Percentiles rank a stretch among this genome's conserved stretches.
phyloP scores from a whole-genome alignment of 2,329 filamentous ascomycete species.

The Xylaria sp. region DNA sequence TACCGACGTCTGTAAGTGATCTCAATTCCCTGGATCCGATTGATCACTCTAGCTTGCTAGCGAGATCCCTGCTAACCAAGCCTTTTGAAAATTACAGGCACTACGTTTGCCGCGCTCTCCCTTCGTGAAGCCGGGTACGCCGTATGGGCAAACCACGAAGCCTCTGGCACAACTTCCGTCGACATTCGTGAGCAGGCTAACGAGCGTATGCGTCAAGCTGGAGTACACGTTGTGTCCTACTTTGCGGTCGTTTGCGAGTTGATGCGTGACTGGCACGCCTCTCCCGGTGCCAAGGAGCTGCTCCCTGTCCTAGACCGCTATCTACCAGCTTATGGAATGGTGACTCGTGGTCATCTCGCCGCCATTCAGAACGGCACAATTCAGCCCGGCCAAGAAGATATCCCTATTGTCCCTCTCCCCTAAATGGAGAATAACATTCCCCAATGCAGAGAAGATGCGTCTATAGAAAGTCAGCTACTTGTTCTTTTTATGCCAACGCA shows the following conservation, averaged over 20 bases:
- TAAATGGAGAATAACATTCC: constrained; percentile 12
- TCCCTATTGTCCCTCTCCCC: constrained; percentile 30
- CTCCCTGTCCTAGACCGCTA: constrained; percentile 73
- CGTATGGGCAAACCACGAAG: constrained; percentile 79
- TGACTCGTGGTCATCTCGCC: constrained; percentile 70
- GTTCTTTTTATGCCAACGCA: not conserved
- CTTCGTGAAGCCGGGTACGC: constrained; percentile 76
- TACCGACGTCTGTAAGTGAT: constrained; percentile 73
- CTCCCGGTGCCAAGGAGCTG: constrained; percentile 64
- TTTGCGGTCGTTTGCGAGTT: constrained; percentile 74
- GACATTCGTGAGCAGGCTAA: constrained; percentile 73
- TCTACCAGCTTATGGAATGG: constrained; percentile 71
- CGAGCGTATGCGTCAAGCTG: constrained; percentile 72
- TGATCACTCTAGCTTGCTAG: not conserved
- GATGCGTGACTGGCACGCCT: constrained; percentile 76
- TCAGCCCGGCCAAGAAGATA: constrained; percentile 62
- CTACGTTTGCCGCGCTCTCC: constrained; percentile 77
- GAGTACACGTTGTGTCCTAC: constrained; percentile 71
- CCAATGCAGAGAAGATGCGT: not conserved
- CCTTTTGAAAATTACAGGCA: constrained; percentile 53
- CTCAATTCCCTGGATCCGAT: not conserved
- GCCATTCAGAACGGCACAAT: constrained; percentile 71
- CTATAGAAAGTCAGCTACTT: not conserved
- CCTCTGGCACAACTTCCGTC: constrained; percentile 71
- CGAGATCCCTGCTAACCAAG: not conserved